phyloP scores from a whole-genome alignment of 257 asterid genomes.

The Scutellaria galericulata region DNA sequence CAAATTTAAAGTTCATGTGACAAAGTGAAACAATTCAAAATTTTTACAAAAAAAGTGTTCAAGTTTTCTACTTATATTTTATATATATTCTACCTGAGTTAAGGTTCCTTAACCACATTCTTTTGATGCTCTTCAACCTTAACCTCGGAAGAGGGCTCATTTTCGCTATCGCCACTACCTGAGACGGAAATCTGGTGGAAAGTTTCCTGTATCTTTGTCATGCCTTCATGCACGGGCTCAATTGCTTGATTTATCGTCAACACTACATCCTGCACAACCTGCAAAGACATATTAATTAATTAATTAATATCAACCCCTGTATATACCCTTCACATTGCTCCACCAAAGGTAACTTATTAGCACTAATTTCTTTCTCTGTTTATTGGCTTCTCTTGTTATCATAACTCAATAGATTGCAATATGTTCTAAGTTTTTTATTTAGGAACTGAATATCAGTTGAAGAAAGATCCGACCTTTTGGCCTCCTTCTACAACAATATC shows the following conservation, averaged over 20 bases:
- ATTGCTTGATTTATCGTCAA: slow-evolving; percentile 93
- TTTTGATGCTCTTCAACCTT: slow-evolving; percentile 54
- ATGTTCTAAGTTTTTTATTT: too few relatives aligned
- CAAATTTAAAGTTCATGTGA: too few relatives aligned
- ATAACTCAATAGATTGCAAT: background rate
- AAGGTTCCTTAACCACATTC: slow-evolving; percentile 38
- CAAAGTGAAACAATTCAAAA: too few relatives aligned
- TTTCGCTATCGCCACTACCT: slow-evolving; percentile 41
- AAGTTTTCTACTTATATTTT: too few relatives aligned
- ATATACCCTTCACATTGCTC: background rate
- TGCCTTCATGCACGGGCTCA: slow-evolving; percentile 89
- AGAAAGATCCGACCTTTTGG: slow-evolving; percentile 61
- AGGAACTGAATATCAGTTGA: background rate
- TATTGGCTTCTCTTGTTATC: background rate
- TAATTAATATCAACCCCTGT: background rate
- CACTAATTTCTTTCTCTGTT: too few relatives aligned
- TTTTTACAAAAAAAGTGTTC: too few relatives aligned
- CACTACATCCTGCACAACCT: slow-evolving; percentile 93
- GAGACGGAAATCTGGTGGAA: slow-evolving; percentile 69
- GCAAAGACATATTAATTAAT: slow-evolving; percentile 9
- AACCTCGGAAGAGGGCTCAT: slow-evolving; percentile 42
- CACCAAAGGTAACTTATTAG: background rate
- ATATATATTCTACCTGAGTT: too few relatives aligned
- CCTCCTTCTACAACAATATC: slow-evolving; percentile 97
- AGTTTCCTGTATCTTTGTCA: slow-evolving; percentile 89